Base-by-base conservation (phyloP, 371 early-diverging fungal species). In the Coemansia sp. region DNA sequence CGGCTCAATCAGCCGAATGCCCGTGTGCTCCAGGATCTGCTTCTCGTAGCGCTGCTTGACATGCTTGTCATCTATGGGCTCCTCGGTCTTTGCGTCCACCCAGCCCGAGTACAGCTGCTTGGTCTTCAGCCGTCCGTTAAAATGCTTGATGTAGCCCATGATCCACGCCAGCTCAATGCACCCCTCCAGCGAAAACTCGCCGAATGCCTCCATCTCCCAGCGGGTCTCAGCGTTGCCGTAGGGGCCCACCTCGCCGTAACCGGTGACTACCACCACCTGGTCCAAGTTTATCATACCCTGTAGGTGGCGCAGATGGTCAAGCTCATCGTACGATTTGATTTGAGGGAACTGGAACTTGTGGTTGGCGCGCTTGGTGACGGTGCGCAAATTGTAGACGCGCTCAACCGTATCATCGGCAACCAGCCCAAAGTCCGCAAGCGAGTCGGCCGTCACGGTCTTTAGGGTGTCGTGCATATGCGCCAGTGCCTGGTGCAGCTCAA, bases 111-210 rank as follows among this genome's bases (percentile, higher is more conserved):
- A 94, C 77, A 81, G 77, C 10, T 79, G 59, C 36, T 88, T 89
- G 65, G 53, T 57, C 14, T 84, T 84, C 84, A 93, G 91, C 70
- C 92, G 83, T 50, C 95, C 96, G 64, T 89, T 87, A 79, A 87
- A 88, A 75, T 93, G 94, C 81, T 89, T 91, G 79, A 96, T 92
- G 70, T 84, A 87, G 61, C 95, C 95, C 96, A 95, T 95, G 75
- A 96, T 91, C 95, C 97, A 95, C 39, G 97, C 95, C 90, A 96
- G 86, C 82, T 96, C 97, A 66, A 96, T 93, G 75, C 94, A 94
- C 14, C 95, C 97, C 58, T 95, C 95, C 39, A 96, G 84, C 48
- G 95, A 95, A 82, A 96, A 92, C 77, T 94, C 89, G 65, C 97
- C 97, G 55, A 81, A 70, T 57, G 93, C 88, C 77, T 94, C 95